Conservation (phyloP, 2,329 filamentous ascomycete species). For the Aspergillus texensis region DNA sequence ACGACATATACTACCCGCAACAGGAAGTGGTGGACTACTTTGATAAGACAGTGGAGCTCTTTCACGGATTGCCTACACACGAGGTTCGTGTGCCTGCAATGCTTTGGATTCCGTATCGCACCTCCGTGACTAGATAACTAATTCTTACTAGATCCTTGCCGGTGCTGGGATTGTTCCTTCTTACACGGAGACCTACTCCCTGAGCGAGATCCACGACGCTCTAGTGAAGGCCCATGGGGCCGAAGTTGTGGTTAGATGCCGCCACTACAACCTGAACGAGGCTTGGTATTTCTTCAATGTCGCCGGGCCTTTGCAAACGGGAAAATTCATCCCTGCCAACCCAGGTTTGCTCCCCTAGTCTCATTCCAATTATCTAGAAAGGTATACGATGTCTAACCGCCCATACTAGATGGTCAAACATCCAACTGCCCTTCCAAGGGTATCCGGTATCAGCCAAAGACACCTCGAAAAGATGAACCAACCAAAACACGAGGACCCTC, state of each 20-base stretch:
- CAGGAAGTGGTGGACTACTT: constrained; percentile 73
- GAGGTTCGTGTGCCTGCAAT: constrained; percentile 40
- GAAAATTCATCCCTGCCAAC: constrained; percentile 35
- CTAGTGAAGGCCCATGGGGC: constrained; percentile 57
- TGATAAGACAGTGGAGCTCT: constrained; percentile 65
- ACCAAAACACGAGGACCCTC: constrained; percentile 38
- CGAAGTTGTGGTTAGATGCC: constrained; percentile 62
- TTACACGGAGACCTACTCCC: constrained; percentile 59
- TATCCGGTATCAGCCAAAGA: constrained; percentile 68
- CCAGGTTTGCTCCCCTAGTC: constrained; percentile 33
- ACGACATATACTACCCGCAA: constrained; percentile 60
- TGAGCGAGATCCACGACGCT: constrained; percentile 60
- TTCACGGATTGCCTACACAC: constrained; percentile 68
- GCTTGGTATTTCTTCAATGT: constrained; percentile 68
- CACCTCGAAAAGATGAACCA: constrained; percentile 38
- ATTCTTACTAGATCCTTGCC: constrained; percentile 52
- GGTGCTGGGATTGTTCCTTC: constrained; percentile 63
- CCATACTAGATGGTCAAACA: constrained; percentile 53
- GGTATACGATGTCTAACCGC: background rate
- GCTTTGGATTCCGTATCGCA: background rate
- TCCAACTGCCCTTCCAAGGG: constrained; percentile 65
- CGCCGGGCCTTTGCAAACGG: constrained; percentile 47
- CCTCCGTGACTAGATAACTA: background rate
- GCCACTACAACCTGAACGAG: constrained; percentile 51
- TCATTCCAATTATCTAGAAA: background rate